Base-by-base conservation (phyloP, 2,329 filamentous ascomycete species). In the Trichoderma koningii region DNA sequence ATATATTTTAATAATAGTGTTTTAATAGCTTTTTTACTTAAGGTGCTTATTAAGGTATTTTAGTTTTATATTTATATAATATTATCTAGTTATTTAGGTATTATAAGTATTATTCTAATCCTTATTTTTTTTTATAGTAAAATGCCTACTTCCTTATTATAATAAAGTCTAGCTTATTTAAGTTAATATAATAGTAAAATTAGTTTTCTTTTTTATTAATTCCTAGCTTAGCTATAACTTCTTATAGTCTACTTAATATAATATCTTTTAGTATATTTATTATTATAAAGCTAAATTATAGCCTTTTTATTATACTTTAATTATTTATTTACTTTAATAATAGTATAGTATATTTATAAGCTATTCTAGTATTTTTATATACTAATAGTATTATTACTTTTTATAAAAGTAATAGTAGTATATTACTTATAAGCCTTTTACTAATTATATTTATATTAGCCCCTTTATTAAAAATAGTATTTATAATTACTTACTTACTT, bases 151-250 rank as follows among this genome's bases (percentile, higher is more conserved):
- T 55, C 15, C 19, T 55, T 55, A 51, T 62, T 47, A 34, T 62
- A 44, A 48, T 41, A 55, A 52, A 47, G 48, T 51, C 28, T 59
- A 55, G 15, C 50, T 44, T 45, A 50, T 26, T 50, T 28, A 21
- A 50, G 28, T 7, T 28, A 28, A 28, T 28, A 34, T 34, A 34
- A 50, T 50, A 50, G 28, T 50, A 50, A 28, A 50, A 50, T 1
- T 15, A 4, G 28, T 26, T 50, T 19, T 3, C 59, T 67, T 67
- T 42, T 55, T 42, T 30, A 66, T 65, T 65, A 68, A 67, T 3
- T 66, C 12, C 23, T 62, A 52, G 26, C 38, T 17, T 55, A 51
- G 44, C 64, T 10, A 28, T 34, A 23, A 55, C 51, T 26, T 62
- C 61, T 17, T 63, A 61, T 26, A 53, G 23, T 7, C 19, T 66